Conservation (phyloP, 2,329 filamentous ascomycete genomes). For the Cytospora chrysosperma region DNA sequence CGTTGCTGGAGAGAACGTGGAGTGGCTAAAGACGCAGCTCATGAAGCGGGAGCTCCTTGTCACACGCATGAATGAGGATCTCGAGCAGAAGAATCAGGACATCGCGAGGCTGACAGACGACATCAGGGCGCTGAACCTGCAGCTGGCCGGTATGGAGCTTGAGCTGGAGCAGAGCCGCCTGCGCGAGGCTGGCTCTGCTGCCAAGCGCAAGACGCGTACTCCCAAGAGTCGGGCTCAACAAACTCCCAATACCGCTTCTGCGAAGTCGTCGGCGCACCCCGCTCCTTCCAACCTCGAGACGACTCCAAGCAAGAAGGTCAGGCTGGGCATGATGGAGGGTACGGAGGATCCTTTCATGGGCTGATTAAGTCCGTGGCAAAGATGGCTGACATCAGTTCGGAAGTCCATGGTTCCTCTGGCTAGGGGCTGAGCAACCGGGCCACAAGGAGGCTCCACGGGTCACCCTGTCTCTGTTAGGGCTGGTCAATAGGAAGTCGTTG, state of each 20-base stretch:
- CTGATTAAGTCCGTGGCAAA: neutral
- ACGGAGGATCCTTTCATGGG: neutral
- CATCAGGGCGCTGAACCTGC: neutral
- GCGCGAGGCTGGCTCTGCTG: neutral
- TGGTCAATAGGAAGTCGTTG: neutral
- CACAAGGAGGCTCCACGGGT: too few relatives aligned
- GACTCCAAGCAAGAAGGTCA: neutral
- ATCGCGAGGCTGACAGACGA: neutral
- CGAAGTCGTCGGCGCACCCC: neutral
- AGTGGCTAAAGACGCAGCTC: constrained; percentile 14
- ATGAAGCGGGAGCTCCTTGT: neutral
- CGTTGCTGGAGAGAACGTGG: neutral
- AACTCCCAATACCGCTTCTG: neutral
- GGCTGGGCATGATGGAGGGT: neutral
- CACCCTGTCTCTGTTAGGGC: too few relatives aligned
- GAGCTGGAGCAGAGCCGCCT: neutral
- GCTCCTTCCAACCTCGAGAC: neutral
- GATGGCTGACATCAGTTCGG: neutral
- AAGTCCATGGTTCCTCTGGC: neutral
- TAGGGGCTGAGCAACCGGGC: too few relatives aligned
- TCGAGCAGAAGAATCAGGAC: neutral
- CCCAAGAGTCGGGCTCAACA: neutral
- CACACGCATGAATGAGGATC: neutral
- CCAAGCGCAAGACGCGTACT: neutral
- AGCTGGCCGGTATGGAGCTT: neutral